Evolutionary conservation across 139 green algal genomes (phyloP), one percentile per base, ranked within the genome.

Genomic region (Ettlia oleoabundans): DNA sequence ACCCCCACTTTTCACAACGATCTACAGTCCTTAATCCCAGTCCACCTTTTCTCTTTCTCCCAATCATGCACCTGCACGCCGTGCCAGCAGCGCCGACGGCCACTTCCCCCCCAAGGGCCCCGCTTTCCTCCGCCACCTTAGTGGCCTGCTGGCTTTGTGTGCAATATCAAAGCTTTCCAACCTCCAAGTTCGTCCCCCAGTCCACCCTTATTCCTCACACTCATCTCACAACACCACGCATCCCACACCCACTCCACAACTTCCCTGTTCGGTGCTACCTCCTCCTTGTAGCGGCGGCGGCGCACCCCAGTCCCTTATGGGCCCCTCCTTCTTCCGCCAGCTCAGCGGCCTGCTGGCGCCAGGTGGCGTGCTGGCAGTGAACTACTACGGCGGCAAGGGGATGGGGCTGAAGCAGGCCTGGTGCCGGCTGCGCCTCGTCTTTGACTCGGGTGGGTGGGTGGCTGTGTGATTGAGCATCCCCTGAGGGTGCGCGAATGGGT

Each of bases 341-440:
- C 66, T 77, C 9, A 24, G 37, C 28, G 19, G 51, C 1, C 26
- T 58, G 52, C 41, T 84, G 33, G 37, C 43, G 8, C 77, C 66
- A 5, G 66, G 42, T 3, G 65, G 70, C 35, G 70, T 75, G 35
- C 52, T 81, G 35, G 70, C 81, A 3, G 69, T 81, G 37, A 85
- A 81, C 21, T 85, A 74, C 35, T 67, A 42, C 32, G 81, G 81
- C 2, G 43, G 61, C 40, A 55, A 38, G 42, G 66, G 66, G 2
- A 26, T 26, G 2, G 28, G 37, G 13, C 61, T 85, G 33, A 85
- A 81, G 69, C 63, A 74, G 47, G 19, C 61, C 15, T 81, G 64
- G 74, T 85, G 81, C 47, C 47, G 53, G 26, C 64, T 85, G 55
- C 52, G 64, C 1, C 18, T 74, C 13, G 69, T 52, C 4, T 81